Evolutionary conservation across 208 protist genomes (phyloP), one percentile per base, ranked within the genome.

Genomic region (Spongospora subterranea): DNA sequence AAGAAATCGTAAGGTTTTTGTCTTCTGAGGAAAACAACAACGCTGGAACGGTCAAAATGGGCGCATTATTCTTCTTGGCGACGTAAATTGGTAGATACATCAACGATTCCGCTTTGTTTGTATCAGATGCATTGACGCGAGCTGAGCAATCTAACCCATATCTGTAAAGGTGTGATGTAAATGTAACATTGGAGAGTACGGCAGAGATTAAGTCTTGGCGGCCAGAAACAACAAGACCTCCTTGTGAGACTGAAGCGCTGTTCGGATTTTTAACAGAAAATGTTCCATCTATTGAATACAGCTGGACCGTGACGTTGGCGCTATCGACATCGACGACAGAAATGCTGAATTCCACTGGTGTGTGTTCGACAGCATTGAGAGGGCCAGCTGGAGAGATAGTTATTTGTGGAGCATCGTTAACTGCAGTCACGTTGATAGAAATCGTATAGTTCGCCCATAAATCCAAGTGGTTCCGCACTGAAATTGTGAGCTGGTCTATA

Each of bases 271-370:
- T 6, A 13, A 82, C 6, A 6, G 71, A 45, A n/a, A 82, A 82
- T 35, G 71, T 82, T 35, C 71, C 71, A 43, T 82, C 6, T 35
- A n/a, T 20, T 20, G 71, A 82, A 35, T 35, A 6, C n/a, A 82
- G 71, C 6, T 6, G 6, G 13, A 82, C 71, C 35, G 71, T 82
- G 35, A 43, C 40, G 35, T 43, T 35, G n/a, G 6, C 35, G 71
- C 35, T n/a, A n/a, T 82, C 71, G 35, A 82, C 71, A n/a, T 82
- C 71, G 6, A 82, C 71, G 17, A 82, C 71, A 43, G 71, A 39
- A 20, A 82, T 20, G n/a, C 35, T 82, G 71, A 82, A 82, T 20
- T 82, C 17, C 13, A 82, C 71, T 6, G 6, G 17, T n/a, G 71
- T 20, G 17, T n/a, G 17, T 35, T 35, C 71, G 17, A 43, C 40